Evolutionary conservation across 179 eudicot genomes (phyloP), one percentile per base, ranked within the genome.

Genomic region (Camellia oleifera): DNA sequence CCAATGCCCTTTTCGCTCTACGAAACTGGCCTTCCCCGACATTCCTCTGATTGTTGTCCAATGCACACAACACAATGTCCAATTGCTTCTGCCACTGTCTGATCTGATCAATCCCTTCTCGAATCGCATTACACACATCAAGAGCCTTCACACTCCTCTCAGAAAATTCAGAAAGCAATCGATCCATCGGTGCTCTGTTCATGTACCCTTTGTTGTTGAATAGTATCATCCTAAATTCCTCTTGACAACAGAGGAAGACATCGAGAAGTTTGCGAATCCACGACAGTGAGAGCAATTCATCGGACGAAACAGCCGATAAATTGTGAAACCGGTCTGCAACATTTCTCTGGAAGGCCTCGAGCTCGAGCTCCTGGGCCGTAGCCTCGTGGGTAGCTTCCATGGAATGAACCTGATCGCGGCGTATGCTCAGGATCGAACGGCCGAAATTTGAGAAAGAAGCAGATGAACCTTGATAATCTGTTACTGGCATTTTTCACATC

Each of bases 61-160:
- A 79, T 0, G 92, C 93, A 72, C 84, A 85, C 3, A 87, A 69
- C 40, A 91, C 88, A 83, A 93, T 93, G 60, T 93, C 97, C 85
- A 93, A 56, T 50, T 86, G 84, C 62, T 88, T 90, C 75, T 91
- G 88, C 97, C 95, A 93, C 52, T 88, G 95, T 20, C 89, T 74
- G 58, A 91, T 90, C 83, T 91, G 93, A 77, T 91, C 95, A 75
- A 91, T 90, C 60, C 97, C 95, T 46, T 93, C 97, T 17, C 97
- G 74, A 72, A 93, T 88, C 0, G 95, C 95, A 70, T 93, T 93
- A 48, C 97, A 93, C 14, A 93, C 89, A 80, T 93, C 97, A n/a
- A 93, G 86, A 15, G 91, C 95, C 60, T 93, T 93, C 9, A 93
- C 93, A 79, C 88, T 88, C 74, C 94, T 81, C 58, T 93, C 97